Base-by-base conservation (phyloP, 2,329 filamentous ascomycete genomes). In the Phaeophleospora eucalypticola region DNA sequence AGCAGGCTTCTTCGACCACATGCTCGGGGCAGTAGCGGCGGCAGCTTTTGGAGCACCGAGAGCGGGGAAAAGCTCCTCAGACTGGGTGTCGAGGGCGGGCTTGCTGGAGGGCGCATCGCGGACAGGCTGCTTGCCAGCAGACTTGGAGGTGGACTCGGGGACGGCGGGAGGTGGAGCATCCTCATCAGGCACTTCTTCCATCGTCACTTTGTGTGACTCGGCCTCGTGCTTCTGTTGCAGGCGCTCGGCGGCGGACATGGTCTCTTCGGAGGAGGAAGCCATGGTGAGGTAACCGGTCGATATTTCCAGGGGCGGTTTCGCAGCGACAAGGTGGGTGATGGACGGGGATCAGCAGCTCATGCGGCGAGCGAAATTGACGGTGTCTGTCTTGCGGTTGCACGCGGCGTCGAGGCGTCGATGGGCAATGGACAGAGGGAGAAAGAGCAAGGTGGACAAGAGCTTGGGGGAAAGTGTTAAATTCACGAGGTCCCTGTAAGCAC, bases 1-100 rank as follows among this genome's bases (percentile, higher is more conserved):
- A 18, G 74, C 69, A 48, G 76, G 73, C 65, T 77, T 82, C 71
- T 84, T 87, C 53, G 86, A 86, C 89, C 91, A 96, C 58, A 87
- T 82, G 37, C 84, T 82, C 38, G 84, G 77, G 49, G 82, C 77
- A 57, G 81, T 79, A 47, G 82, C 76, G 53, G 78, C 69, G 15
- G 71, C 69, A 27, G 82, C 74, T 69, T 89, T 90, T 43, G 82
- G 74, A 53, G 80, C 78, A 44, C 90, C 91, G 38, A 98, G 80
- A 59, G 90, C 84, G n/a, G 93, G 93, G 77, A 98, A 98, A 49
- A 87, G 75, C 69, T 97, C 90, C 64, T 94, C 87, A 15, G 88
- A 95, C 62, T 87, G 80, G 16, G 88, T 90, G 68, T 97, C 88
- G 52, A 96, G 73, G 43, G 76, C 60, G 36, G 71, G 57, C 46